These are phyloP conservation scores for Cyclotella baltica DNA, from an alignment of 108 stramenopile genomes.

Conservation along the genomic window DNA sequence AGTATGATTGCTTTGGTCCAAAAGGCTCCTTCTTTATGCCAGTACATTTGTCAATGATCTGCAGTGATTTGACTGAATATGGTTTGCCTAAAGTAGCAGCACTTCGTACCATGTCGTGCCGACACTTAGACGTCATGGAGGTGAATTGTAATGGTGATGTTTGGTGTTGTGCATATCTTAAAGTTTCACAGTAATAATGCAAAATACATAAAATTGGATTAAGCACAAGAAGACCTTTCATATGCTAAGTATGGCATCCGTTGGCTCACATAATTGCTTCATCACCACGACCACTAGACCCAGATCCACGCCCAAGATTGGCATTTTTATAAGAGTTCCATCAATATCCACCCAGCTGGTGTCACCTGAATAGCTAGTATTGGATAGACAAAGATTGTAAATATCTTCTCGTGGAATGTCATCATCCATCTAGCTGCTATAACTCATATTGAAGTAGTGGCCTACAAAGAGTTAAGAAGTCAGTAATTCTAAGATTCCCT, in stretches of 20 bases:
- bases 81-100: slow-evolving; percentile 11
- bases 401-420: slow-evolving; percentile 70
- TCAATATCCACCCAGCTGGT: slow-evolving; percentile 53
- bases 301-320: slow-evolving; percentile 34
- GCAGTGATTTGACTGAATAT: slow-evolving; percentile 26
- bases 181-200: slow-evolving; percentile 63
- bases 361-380: slow-evolving; percentile 87
- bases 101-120: slow-evolving; percentile 42
- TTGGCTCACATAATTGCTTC: slow-evolving; percentile 49
- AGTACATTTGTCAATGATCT: slow-evolving; percentile 35
- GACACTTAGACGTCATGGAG: slow-evolving; percentile 76
- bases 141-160: slow-evolving; percentile 31
- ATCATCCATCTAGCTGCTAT: slow-evolving; percentile 69
- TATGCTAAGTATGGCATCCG: slow-evolving; percentile 8
- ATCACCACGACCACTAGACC: slow-evolving; percentile 52
- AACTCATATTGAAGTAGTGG: too few relatives aligned
- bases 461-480: too few relatives aligned
- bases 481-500: too few relatives aligned
- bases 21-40: slow-evolving; percentile 52
- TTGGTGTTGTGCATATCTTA: slow-evolving; percentile 31
- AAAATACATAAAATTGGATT: too few relatives aligned
- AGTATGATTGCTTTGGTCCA: slow-evolving; percentile 65
- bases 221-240: too few relatives aligned
- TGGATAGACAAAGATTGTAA: slow-evolving; percentile 48
- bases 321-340: slow-evolving; percentile 5